These are phyloP conservation scores for Pichia manshurica DNA, from an alignment of 805 yeast species.

Conservation along the genomic window DNA sequence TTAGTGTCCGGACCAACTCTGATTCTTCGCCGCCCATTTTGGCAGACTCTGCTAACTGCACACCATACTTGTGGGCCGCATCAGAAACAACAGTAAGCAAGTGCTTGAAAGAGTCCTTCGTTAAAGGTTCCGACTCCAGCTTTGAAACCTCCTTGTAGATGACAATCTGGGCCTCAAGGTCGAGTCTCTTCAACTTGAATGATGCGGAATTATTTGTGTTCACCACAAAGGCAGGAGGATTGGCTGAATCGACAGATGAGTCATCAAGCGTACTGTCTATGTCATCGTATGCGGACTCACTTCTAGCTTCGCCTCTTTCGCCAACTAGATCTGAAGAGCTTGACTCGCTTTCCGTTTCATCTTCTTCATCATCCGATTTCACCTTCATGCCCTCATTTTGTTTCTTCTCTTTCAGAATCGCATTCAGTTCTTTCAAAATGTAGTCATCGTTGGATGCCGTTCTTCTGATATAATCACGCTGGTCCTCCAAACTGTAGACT, in stretches of 20 bases:
- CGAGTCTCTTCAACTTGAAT: slow-evolving; percentile 21
- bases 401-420: not conserved
- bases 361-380: slow-evolving; percentile 7
- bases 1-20: slow-evolving; percentile 35
- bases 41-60: slow-evolving; percentile 34
- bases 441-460: slow-evolving; percentile 14
- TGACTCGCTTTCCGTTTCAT: slow-evolving; percentile 8
- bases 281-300: not conserved
- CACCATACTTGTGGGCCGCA: slow-evolving; percentile 31
- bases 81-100: slow-evolving; percentile 27
- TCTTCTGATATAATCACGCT: slow-evolving; percentile 15
- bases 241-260: slow-evolving; percentile 14
- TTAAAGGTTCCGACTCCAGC: slow-evolving; percentile 21
- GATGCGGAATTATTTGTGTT: slow-evolving; percentile 12
- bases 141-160: slow-evolving; percentile 23
- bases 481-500: slow-evolving; percentile 23
- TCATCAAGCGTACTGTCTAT: not conserved
- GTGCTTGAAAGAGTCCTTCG: slow-evolving; percentile 27
- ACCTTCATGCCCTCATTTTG: not conserved
- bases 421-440: slow-evolving; percentile 12
- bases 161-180: slow-evolving; percentile 22
- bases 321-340: slow-evolving; percentile 10
- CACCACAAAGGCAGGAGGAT: slow-evolving; percentile 14
- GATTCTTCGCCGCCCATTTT: slow-evolving; percentile 34
- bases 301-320: slow-evolving; percentile 13